Evolutionary conservation across 2,329 filamentous ascomycete genomes (phyloP).

Genomic region (Coniochaeta pulveracea): DNA sequence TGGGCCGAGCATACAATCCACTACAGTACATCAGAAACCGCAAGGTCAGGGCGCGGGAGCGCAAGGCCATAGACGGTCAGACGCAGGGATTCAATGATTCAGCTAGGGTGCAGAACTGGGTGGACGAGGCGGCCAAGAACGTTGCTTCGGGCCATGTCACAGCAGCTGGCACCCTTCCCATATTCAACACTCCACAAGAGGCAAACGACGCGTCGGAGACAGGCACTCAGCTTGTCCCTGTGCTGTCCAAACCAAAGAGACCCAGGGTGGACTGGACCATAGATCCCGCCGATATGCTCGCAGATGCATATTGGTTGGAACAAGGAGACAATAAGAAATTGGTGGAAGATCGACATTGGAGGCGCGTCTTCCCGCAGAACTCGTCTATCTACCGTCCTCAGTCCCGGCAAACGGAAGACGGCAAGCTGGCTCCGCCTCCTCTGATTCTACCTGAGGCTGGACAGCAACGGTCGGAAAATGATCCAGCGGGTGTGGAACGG

Average conservation of each 20-base stretch:
- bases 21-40: constrained; percentile 87
- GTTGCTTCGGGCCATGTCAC: constrained; percentile 24
- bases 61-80: constrained; percentile 62
- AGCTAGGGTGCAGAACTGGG: constrained; percentile 61
- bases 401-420: constrained; percentile 15
- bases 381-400: constrained; percentile 15
- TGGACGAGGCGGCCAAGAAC: constrained; percentile 52
- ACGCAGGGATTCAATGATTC: constrained; percentile 68
- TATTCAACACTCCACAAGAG: constrained; percentile 34
- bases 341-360: constrained; percentile 70
- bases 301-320: constrained; percentile 86
- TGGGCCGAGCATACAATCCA: constrained; percentile 76
- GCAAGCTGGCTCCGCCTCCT: constrained; percentile 5
- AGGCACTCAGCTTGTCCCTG: constrained; percentile 26
- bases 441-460: constrained; percentile 6
- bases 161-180: constrained; percentile 27
- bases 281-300: constrained; percentile 73
- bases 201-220: constrained; percentile 33
- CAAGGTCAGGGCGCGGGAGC: constrained; percentile 70
- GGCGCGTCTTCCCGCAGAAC: constrained; percentile 52
- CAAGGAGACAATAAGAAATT: constrained; percentile 67
- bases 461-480: constrained; percentile 14
- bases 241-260: constrained; percentile 50
- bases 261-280: constrained; percentile 78
- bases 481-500: constrained; percentile 6